Evolutionary conservation across 495 filamentous ascomycete species (phyloP), one percentile per base, ranked within the genome.

Genomic region (Penicillium riverlandense): DNA sequence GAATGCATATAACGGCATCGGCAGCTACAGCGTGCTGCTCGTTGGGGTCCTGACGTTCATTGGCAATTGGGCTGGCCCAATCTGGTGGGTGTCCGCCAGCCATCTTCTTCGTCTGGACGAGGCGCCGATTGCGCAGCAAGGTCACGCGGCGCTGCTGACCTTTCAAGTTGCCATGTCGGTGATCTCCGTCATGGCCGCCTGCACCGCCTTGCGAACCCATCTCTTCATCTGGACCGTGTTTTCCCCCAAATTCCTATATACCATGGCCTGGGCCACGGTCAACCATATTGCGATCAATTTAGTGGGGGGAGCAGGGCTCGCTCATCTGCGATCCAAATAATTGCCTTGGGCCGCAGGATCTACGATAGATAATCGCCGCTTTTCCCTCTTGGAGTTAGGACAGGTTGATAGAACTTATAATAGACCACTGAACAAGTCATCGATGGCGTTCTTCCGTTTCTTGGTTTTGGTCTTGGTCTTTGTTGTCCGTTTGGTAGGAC

Each of bases 171-270:
- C 82, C 7, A 61, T 65, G 3, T 74, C 74, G 15, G 61, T 85
- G 42, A 61, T 79, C 12, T 83, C 78, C 29, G 86, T 96, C 8
- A 96, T 96, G 89, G 79, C 74, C 22, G 88, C 94, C 28, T 99
- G 94, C 59, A 88, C 87, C 45, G 67, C 75, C 9, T 57, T 97
- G 56, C 72, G 92, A 53, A 85, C 84, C 35, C 94, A 99, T 72
- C 66, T 99, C 48, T 99, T 99, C 65, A 87, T 99, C 43, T 99
- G 94, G 94, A 97, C 90, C 0, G 94, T 99, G 28, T 99, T 99
- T 64, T 90, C 84, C 40, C 94, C 94, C 4, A 99, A 97, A 64
- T 99, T 88, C 66, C 63, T 99, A 50, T 97, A 92, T 61, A 82
- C 77, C 39, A 82, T 94, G 66, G 89, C 82, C 13, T 99, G 94